A percentile compares a stretch with the other conserved stretches of the same genome.
Evolutionary conservation across 768 basidiomycete species (phyloP).

Genomic region (Boletus reticulatus): DNA sequence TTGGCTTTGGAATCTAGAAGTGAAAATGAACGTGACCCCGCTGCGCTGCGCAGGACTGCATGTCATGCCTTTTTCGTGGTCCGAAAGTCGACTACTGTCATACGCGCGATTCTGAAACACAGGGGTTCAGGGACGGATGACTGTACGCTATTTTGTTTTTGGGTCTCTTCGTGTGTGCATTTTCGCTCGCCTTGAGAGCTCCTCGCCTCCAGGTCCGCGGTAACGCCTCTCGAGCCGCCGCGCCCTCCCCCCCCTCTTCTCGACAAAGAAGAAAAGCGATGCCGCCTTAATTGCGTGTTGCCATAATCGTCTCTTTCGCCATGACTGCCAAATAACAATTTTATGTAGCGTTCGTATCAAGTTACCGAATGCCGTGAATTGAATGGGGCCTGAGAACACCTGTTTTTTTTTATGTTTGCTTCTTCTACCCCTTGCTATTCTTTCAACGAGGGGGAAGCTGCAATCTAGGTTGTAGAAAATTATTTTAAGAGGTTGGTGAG

Average conservation of each 20-base stretch:
- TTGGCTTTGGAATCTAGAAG: too few species aligned
- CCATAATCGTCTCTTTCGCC: conserved; percentile 18
- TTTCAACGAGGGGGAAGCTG: neutral
- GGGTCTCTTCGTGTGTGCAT: neutral
- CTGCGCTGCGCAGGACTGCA: too few species aligned
- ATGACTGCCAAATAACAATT: conserved; percentile 9
- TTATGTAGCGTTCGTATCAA: conserved; percentile 6
- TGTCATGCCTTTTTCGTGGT: too few species aligned
- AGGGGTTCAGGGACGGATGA: conserved; percentile 1
- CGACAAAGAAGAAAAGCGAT: conserved; percentile 14
- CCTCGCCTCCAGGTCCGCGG: conserved; percentile 13
- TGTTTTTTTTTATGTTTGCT: neutral
- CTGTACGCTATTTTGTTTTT: neutral
- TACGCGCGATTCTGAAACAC: conserved; percentile 10
- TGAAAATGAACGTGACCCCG: too few species aligned
- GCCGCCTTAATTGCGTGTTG: conserved; percentile 24
- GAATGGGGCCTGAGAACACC: conserved; percentile 6
- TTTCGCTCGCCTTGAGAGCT: neutral
- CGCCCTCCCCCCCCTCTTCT: neutral
- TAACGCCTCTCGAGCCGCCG: conserved; percentile 10
- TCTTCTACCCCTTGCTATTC: neutral
- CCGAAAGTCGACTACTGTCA: neutral
- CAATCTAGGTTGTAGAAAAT: neutral
- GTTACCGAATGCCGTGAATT: conserved; percentile 20
- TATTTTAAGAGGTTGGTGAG: conserved; percentile 5